Conservation (phyloP, 768 basidiomycete species). For the Trametes punicea region DNA sequence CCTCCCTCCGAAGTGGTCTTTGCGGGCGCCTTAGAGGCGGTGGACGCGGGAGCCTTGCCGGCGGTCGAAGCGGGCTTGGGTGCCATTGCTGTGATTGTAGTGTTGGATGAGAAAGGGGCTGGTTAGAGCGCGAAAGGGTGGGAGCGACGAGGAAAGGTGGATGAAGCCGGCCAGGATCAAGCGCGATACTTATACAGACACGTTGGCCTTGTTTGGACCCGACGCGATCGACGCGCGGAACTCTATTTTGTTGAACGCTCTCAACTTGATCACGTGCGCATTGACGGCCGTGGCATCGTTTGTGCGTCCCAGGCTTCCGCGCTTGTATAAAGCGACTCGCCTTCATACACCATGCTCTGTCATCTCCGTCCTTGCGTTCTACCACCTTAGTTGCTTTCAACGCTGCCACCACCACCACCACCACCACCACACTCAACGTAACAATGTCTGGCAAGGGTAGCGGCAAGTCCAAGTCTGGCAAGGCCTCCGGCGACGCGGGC, state of each 20-base stretch:
- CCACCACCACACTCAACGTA: slow-evolving; percentile 7
- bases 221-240: slow-evolving; percentile 28
- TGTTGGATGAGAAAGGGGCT: slow-evolving; percentile 5
- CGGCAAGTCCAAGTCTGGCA: slow-evolving; percentile 71
- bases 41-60: slow-evolving; percentile 74
- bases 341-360: neutral
- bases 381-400: slow-evolving; percentile 13
- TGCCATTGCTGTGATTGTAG: slow-evolving; percentile 41
- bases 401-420: neutral
- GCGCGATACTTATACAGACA: slow-evolving; percentile 23
- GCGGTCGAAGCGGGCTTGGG: slow-evolving; percentile 82
- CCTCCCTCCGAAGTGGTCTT: slow-evolving; percentile 48
- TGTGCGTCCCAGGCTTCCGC: neutral
- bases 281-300: slow-evolving; percentile 1
- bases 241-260: slow-evolving; percentile 28
- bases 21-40: slow-evolving; percentile 70
- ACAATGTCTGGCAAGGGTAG: slow-evolving; percentile 42
- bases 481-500: slow-evolving; percentile 44
- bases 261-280: slow-evolving; percentile 25
- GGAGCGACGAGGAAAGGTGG: slow-evolving; percentile 19
- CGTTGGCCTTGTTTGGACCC: slow-evolving; percentile 24
- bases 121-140: slow-evolving; percentile 17
- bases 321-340: slow-evolving; percentile 20
- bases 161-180: slow-evolving; percentile 8
- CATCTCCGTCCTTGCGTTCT: slow-evolving; percentile 12